Base-by-base conservation (phyloP, 2,329 filamentous ascomycete genomes). In the Colletotrichum nymphaeae region DNA sequence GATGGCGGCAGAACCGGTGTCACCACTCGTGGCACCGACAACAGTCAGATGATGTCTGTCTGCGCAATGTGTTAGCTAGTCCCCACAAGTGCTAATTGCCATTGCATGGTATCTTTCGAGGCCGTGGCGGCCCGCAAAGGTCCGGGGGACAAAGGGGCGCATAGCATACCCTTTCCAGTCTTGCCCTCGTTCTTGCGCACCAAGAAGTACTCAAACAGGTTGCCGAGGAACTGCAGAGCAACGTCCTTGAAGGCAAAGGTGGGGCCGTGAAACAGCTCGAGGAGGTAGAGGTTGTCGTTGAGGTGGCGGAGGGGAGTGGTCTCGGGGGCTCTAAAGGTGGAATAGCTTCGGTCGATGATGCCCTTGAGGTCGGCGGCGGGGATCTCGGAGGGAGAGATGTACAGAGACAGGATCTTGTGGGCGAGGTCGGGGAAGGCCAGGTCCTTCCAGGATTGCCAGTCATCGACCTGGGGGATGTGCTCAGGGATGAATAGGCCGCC, bases 161-260 rank as follows among this genome's bases (percentile, higher is more conserved):
- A 42, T 42, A 42, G 37, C 81, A 79, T 83, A 84, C 87, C 86
- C 78, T 82, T 83, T 9, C 91, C 91, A 32, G 87, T 85, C 85
- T 93, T 94, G 76, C 89, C 90, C 80, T 90, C 80, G 77, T 97
- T 97, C 82, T 90, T 91, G 77, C 94, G 87, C 5, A 92, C 89
- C 14, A 97, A 87, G 82, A 97, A 96, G 82, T 96, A 97, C 83
- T 97, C 94, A 77, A 97, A 98, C 2, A 99, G 87, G 79, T 99
- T 98, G n/a, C 97, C 97, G 2, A 99, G 86, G 80, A 98, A 97
- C 78, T 98, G 96, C 75, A 98, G 87, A 19, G 95, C 76, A 32
- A 95, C 94, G 83, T 98, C 96, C 85, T 98, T 98, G 87, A 98
- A 98, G 2, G 96, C 93, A 81, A 95, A 98, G 0, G 93, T 98